These are phyloP conservation scores for Gossypium turneri DNA, from an alignment of 345 rosid genomes.

Conservation along the genomic window DNA sequence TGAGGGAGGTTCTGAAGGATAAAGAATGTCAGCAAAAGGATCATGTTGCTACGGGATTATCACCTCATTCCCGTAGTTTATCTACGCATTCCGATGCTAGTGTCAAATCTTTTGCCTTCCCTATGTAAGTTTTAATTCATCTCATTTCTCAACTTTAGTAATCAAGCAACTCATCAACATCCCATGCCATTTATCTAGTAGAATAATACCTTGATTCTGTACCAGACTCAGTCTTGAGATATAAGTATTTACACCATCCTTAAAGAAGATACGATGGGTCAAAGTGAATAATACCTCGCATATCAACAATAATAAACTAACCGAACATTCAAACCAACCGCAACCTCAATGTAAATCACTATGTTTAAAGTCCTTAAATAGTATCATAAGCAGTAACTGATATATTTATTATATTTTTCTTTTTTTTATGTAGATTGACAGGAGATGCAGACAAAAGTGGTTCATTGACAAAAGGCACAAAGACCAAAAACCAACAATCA, in stretches of 20 bases:
- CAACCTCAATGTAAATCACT: too few relatives aligned
- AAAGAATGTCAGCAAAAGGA: slow-evolving; percentile 31
- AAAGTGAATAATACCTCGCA: too few relatives aligned
- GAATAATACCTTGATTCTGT: background rate
- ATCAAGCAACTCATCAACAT: background rate
- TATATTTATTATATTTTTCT: background rate
- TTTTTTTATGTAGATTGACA: slow-evolving; percentile 36
- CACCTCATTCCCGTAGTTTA: slow-evolving; percentile 12
- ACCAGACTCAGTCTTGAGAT: too few relatives aligned
- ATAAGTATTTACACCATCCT: too few relatives aligned
- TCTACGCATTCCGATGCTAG: slow-evolving; percentile 51
- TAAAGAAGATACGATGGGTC: too few relatives aligned
- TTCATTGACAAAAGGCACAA: slow-evolving; percentile 11
- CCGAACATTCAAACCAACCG: too few relatives aligned
- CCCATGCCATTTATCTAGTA: background rate
- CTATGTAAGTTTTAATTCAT: slow-evolving; percentile 44
- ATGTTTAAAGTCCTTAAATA: background rate
- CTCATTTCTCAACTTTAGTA: background rate
- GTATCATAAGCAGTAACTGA: background rate
- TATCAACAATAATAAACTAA: too few relatives aligned
- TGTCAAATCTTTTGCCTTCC: slow-evolving; percentile 76
- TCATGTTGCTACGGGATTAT: background rate
- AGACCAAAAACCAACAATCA: slow-evolving; percentile 19
- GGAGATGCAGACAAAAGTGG: slow-evolving; percentile 38
- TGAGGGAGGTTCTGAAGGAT: slow-evolving; percentile 49